Evolutionary conservation across 2,329 filamentous ascomycete species (phyloP).

Genomic region (Trichoderma harzianum): DNA sequence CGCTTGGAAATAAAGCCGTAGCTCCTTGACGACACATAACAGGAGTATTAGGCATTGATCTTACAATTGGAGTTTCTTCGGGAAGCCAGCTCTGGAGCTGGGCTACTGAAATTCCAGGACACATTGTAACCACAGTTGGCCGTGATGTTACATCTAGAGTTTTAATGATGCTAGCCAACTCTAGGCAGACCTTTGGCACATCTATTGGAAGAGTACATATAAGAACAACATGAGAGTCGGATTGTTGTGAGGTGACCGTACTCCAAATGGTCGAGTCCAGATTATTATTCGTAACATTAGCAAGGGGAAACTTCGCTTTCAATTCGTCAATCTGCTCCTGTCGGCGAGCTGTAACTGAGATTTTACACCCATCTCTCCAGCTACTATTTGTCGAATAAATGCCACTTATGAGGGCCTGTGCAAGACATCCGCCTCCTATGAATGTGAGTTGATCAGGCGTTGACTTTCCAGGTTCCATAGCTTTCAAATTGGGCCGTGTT

Average conservation of each 20-base stretch:
- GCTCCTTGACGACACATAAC: slow-evolving; percentile 6
- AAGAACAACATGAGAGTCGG: neutral
- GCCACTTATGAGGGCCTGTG: slow-evolving; percentile 3
- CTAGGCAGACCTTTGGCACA: slow-evolving; percentile 1
- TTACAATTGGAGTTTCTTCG: slow-evolving; percentile 2
- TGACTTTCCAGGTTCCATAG: neutral
- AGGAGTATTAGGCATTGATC: slow-evolving; percentile 11
- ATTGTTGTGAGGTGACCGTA: neutral
- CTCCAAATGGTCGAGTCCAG: slow-evolving; percentile 1
- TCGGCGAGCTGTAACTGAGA: slow-evolving; percentile 6
- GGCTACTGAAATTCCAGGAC: slow-evolving; percentile 5
- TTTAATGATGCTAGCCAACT: neutral
- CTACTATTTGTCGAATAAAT: slow-evolving; percentile 2
- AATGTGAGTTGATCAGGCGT: slow-evolving; percentile 3
- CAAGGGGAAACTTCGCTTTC: neutral
- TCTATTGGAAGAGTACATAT: slow-evolving; percentile 10
- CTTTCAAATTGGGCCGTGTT: neutral
- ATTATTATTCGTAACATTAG: slow-evolving; percentile 6
- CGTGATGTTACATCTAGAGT: neutral
- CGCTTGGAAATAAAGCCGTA: slow-evolving; percentile 6
- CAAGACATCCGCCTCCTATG: slow-evolving; percentile 5
- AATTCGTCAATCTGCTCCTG: neutral
- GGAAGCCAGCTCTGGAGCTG: slow-evolving; percentile 11
- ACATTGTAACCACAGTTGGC: slow-evolving; percentile 12
- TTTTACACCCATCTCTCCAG: neutral